Evolutionary conservation across 495 filamentous ascomycete genomes (phyloP), one percentile per base, ranked within the genome.

Genomic region (Aspergillus panamensis): DNA sequence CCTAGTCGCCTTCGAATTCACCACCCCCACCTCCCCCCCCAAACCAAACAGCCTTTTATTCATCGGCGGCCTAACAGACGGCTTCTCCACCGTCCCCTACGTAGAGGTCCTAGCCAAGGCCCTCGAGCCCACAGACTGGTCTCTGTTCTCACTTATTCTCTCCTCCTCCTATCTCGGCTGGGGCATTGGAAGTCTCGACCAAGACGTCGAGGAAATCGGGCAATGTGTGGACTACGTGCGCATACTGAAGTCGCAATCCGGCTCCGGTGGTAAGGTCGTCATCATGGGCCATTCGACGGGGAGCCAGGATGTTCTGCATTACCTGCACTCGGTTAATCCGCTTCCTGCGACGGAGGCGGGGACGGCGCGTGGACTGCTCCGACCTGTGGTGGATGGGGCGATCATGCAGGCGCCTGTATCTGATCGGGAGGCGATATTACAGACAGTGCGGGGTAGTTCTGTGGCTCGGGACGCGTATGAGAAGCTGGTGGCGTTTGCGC

Each of bases 261-360:
- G 20, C 40, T 21, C 13, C 30, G 48, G 62, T 50, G 10, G 44
- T 10, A 90, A 87, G 65, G 75, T 96, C n/a, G 86, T 93, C 8
- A 68, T 97, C 10, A 84, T 98, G 81, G 94, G 94, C 9, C 91
- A 96, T 61, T 92, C 87, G 2, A 90, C 87, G 0, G 94, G 94
- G 2, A 91, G 88, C 58, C 94, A 96, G 74, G 91, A 96, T 65
- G 84, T 89, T 32, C 80, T 97, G 70, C 83, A 89, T 55, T 96
- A 94, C 64, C 71, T 89, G n/a, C 59, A 71, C 50, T 57, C 72
- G 13, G 58, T 67, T 2, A 74, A 72, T 49, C 75, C 72, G 19
- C 31, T 70, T 8, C 54, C 70, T 10, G 47, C 45, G 37, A 55
- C 68, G 5, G 66, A 69, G 17, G 59, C 63, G 25, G 16, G 69